Evolutionary conservation across 1,139 yeast species (phyloP).

Genomic region (Geotrichum fermentans): DNA sequence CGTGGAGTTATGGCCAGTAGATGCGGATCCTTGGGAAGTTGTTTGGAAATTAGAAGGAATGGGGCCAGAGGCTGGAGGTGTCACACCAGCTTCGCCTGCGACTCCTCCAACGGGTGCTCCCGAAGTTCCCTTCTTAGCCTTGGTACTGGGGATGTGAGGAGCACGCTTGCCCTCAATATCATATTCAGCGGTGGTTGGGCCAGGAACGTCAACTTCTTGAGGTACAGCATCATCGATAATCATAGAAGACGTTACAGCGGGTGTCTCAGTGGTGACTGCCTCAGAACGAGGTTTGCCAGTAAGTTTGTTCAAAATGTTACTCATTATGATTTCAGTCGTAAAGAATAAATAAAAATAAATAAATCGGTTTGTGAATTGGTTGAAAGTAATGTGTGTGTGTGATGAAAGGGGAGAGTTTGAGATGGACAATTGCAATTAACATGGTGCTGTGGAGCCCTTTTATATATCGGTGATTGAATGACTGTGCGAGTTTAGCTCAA

Average conservation of each 20-base stretch:
- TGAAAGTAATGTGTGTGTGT: neutral
- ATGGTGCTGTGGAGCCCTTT: neutral
- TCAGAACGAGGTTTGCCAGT: neutral
- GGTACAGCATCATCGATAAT: conserved; percentile 19
- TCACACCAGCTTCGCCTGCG: too few relatives aligned
- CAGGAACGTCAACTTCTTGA: conserved; percentile 7
- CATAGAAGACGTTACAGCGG: conserved; percentile 3
- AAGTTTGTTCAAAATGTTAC: neutral
- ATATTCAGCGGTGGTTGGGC: conserved; percentile 17
- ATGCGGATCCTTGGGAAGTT: too few relatives aligned
- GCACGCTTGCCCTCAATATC: conserved; percentile 8
- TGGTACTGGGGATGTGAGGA: conserved; percentile 3
- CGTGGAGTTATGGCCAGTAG: too few relatives aligned
- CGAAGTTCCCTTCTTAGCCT: neutral
- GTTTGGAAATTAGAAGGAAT: neutral
- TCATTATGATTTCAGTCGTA: neutral
- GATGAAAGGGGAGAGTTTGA: neutral
- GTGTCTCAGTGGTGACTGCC: neutral
- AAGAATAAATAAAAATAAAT: neutral
- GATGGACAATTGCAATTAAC: neutral
- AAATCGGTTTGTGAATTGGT: neutral
- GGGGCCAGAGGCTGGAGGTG: neutral
- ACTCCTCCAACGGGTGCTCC: neutral
- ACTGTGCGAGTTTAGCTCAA: neutral
- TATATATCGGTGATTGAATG: neutral